A percentile compares a stretch with the other conserved stretches of the same genome.
These are phyloP conservation scores for Jamesozyma jinghongensis DNA, from an alignment of 805 yeast genomes.

Conservation along the genomic window DNA sequence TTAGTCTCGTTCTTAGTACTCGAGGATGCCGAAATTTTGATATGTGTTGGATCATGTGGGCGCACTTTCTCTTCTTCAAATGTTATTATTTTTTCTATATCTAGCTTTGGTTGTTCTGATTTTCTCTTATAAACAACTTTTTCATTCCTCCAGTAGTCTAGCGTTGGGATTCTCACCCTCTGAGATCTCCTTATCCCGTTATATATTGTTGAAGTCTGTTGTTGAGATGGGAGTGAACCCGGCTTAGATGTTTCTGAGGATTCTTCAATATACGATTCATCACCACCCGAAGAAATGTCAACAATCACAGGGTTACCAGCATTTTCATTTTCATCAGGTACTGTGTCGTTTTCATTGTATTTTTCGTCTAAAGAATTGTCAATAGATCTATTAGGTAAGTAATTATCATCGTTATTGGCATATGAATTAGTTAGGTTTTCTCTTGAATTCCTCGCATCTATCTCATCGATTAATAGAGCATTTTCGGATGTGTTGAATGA, in stretches of 20 bases:
- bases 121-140: constrained; percentile 48
- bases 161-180: constrained; percentile 57
- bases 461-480: constrained; percentile 23
- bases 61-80: constrained; percentile 24
- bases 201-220: background rate
- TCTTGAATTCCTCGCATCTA: too few relatives aligned
- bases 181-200: constrained; percentile 60
- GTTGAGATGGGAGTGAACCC: background rate
- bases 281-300: too few relatives aligned
- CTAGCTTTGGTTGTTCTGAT: constrained; percentile 39
- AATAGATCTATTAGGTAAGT: background rate
- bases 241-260: too few relatives aligned
- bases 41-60: too few relatives aligned
- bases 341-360: constrained; percentile 19
- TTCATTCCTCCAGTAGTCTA: constrained; percentile 84
- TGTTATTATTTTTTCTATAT: constrained; percentile 50
- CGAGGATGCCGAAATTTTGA: constrained; percentile 8
- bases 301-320: too few relatives aligned
- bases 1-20: constrained; percentile 9
- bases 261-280: too few relatives aligned
- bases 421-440: too few relatives aligned
- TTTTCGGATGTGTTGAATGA: constrained; percentile 21
- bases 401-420: background rate
- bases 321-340: too few relatives aligned
- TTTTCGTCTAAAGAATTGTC: constrained; percentile 5